Evolutionary conservation across 2,329 filamentous ascomycete genomes (phyloP).

Genomic region (Beauveria sp.): DNA sequence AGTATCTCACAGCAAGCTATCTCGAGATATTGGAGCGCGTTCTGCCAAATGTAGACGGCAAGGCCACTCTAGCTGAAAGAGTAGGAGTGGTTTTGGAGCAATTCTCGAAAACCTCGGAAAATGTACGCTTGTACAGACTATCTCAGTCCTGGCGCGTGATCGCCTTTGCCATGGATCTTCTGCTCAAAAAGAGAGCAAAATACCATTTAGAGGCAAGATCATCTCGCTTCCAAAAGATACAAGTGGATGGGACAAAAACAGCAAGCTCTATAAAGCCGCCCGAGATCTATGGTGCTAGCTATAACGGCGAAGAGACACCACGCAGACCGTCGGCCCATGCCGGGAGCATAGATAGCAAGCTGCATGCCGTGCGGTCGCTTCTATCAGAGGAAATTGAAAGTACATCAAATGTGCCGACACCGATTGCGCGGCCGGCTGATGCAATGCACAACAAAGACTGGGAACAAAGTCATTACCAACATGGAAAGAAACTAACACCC

Average conservation of each 20-base stretch:
- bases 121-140: constrained; percentile 48
- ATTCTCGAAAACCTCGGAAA: constrained; percentile 51
- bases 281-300: constrained; percentile 19
- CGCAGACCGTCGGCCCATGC: constrained; percentile 23
- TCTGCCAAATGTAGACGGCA: constrained; percentile 34
- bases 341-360: constrained; percentile 24
- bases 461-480: constrained; percentile 20
- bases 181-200: constrained; percentile 47
- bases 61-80: constrained; percentile 36
- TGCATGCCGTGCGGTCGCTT: constrained; percentile 35
- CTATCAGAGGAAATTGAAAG: constrained; percentile 52
- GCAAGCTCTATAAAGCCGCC: constrained; percentile 20
- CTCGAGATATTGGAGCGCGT: constrained; percentile 44
- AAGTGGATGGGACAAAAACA: constrained; percentile 22
- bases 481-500: constrained; percentile 35
- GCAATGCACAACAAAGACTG: constrained; percentile 23
- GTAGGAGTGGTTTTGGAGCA: constrained; percentile 45
- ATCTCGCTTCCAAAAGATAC: constrained; percentile 29
- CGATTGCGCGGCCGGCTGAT: constrained; percentile 45
- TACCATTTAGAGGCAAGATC: constrained; percentile 48
- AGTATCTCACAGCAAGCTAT: constrained; percentile 49
- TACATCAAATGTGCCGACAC: constrained; percentile 55
- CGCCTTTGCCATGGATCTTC: constrained; percentile 45
- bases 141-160: constrained; percentile 59
- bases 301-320: constrained; percentile 31